Percentiles rank a stretch among this genome's conserved stretches.
phyloP scores from a whole-genome alignment of 768 basidiomycete genomes.

The Mycena crocata region DNA sequence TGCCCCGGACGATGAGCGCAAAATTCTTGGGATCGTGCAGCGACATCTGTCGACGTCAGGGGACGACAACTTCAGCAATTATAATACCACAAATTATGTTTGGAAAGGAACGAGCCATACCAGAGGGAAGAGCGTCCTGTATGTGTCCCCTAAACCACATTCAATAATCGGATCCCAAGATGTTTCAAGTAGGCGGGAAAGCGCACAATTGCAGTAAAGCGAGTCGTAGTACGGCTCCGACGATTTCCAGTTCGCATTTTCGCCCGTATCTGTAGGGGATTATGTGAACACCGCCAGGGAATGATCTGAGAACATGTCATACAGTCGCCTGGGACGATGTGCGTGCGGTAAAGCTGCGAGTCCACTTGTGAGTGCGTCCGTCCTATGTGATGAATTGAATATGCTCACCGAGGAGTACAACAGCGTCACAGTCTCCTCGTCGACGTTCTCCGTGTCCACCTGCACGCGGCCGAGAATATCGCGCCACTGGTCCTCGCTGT shows the following conservation, averaged over 20 bases:
- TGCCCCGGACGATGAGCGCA: conserved; percentile 68
- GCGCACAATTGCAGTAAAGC: conserved; percentile 73
- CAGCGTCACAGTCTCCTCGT: conserved; percentile 60
- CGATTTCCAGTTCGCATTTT: conserved; percentile 74
- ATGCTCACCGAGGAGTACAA: conserved; percentile 69
- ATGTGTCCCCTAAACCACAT: conserved; percentile 65
- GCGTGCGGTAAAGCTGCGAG: conserved; percentile 65
- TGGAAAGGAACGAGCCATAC: not conserved
- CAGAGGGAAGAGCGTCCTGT: conserved; percentile 69
- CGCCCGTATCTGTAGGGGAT: conserved; percentile 61
- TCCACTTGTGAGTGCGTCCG: not conserved
- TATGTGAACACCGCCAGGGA: not conserved
- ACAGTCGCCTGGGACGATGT: conserved; percentile 76
- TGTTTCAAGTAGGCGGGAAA: not conserved
- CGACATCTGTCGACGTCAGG: conserved; percentile 54
- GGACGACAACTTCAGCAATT: no score
- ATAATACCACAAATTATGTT: no score
- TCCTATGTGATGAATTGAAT: not conserved
- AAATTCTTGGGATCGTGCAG: conserved; percentile 72
- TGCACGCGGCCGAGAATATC: conserved; percentile 66
- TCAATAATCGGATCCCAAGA: not conserved
- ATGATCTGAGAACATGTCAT: conserved; percentile 31
- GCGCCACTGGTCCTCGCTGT: conserved; percentile 64
- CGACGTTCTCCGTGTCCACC: conserved; percentile 61
- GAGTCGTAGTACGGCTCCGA: conserved; percentile 76